Evolutionary conservation across 164 flowering plant species (phyloP).

Genomic region (Saururus chinensis): DNA sequence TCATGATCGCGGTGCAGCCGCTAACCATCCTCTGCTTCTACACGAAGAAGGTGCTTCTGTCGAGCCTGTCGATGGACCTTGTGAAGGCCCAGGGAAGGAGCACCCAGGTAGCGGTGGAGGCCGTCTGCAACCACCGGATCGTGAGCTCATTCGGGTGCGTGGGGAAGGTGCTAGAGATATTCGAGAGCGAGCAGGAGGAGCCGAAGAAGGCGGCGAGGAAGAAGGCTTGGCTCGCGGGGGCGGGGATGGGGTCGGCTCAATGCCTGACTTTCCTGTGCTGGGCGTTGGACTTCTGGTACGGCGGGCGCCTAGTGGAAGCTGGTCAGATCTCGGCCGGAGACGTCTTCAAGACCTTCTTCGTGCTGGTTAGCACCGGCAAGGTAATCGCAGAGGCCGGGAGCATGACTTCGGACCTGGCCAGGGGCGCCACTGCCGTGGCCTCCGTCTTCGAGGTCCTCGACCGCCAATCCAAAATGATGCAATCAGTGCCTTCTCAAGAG

Average conservation of each 20-base stretch:
- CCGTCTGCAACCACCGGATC: conserved; percentile 70
- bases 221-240: conserved; percentile 79
- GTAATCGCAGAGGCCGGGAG: conserved; percentile 96
- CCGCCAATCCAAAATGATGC: conserved; percentile 33
- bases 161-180: conserved; percentile 49
- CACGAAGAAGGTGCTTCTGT: conserved; percentile 58
- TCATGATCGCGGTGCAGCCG: conserved; percentile 88
- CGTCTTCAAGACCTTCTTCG: conserved; percentile 83
- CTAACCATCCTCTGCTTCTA: conserved; percentile 77
- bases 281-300: conserved; percentile 95
- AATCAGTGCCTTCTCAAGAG: conserved; percentile 21
- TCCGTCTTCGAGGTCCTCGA: conserved; percentile 76
- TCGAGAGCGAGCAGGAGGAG: conserved; percentile 67
- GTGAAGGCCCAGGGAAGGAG: conserved; percentile 66
- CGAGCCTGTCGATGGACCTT: conserved; percentile 40
- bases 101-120: conserved; percentile 77
- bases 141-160: conserved; percentile 75
- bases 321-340: conserved; percentile 74
- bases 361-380: conserved; percentile 82
- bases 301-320: conserved; percentile 56
- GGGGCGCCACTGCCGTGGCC: conserved; percentile 70
- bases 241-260: conserved; percentile 84
- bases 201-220: conserved; percentile 54
- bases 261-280: conserved; percentile 77
- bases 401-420: conserved; percentile 93